phyloP scores from a whole-genome alignment of 2,329 filamentous ascomycete species.

The Metarhizium robertsii region DNA sequence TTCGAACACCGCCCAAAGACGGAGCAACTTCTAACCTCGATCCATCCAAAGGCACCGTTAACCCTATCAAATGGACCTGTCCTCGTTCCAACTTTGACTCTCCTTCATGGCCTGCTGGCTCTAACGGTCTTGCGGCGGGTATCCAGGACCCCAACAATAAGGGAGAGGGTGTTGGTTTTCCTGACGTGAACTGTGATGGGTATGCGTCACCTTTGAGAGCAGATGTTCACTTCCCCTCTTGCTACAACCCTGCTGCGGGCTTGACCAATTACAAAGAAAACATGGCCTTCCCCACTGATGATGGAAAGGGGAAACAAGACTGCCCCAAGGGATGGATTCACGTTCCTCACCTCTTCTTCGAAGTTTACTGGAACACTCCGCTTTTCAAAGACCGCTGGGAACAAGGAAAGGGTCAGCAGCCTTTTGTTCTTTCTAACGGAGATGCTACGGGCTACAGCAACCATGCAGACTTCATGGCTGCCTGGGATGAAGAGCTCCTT shows the following conservation, averaged over 20 bases:
- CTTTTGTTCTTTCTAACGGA: slow-evolving; percentile 61
- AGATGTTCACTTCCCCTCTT: slow-evolving; percentile 64
- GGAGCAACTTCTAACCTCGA: slow-evolving; percentile 42
- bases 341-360: slow-evolving; percentile 47
- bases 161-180: slow-evolving; percentile 56
- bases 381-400: slow-evolving; percentile 43
- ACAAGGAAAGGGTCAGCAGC: slow-evolving; percentile 43
- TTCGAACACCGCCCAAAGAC: slow-evolving; percentile 46
- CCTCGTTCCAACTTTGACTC: slow-evolving; percentile 41
- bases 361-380: slow-evolving; percentile 52
- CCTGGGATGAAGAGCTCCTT: slow-evolving; percentile 57
- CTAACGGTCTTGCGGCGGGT: slow-evolving; percentile 45
- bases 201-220: slow-evolving; percentile 51
- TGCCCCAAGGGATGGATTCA: slow-evolving; percentile 47
- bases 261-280: slow-evolving; percentile 53
- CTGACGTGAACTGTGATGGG: slow-evolving; percentile 58
- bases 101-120: slow-evolving; percentile 43
- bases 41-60: slow-evolving; percentile 39
- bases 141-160: slow-evolving; percentile 44
- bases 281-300: slow-evolving; percentile 51
- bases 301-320: slow-evolving; percentile 37
- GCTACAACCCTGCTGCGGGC: slow-evolving; percentile 58
- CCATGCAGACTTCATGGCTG: slow-evolving; percentile 66
- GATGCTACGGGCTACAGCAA: slow-evolving; percentile 61
- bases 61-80: slow-evolving; percentile 51